Conservation (phyloP, 1,284 basidiomycete species). For the Ceratobasidium sp. region DNA sequence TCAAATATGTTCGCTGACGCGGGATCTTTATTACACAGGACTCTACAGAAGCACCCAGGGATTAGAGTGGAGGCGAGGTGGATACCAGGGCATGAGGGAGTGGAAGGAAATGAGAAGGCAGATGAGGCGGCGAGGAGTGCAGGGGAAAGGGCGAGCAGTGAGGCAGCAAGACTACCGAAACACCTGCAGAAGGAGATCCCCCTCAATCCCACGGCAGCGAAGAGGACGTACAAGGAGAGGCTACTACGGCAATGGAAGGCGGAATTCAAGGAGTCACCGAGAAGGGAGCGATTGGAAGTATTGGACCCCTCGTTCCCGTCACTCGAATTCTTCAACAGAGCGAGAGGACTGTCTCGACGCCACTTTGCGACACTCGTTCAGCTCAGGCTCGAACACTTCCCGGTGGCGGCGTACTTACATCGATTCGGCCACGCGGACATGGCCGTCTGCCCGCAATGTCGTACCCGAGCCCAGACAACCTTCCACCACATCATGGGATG, state of each 20-base stretch:
- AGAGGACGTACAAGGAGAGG: not conserved
- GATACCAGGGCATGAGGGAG: conserved; percentile 20
- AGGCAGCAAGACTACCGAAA: not conserved
- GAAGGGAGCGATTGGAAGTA: not conserved
- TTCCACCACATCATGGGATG: conserved; percentile 17
- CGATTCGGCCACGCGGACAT: not conserved
- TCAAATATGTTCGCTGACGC: not conserved
- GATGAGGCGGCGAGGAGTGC: not conserved
- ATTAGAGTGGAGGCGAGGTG: not conserved
- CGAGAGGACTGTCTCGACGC: not conserved
- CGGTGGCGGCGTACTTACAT: not conserved
- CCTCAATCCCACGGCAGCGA: conserved; percentile 10
- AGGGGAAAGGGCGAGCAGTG: not conserved
- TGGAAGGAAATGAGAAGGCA: conserved; percentile 8
- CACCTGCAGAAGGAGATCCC: not conserved
- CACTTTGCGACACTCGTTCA: conserved; percentile 6
- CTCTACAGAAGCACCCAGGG: not conserved
- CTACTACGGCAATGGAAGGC: not conserved
- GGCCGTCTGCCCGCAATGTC: conserved; percentile 8
- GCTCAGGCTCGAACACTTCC: conserved; percentile 4
- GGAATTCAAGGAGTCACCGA: not conserved
- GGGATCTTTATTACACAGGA: not conserved
- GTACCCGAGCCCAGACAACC: not conserved
- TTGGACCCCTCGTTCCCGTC: conserved; percentile 11
- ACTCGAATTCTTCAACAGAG: not conserved